Evolutionary conservation across 305 asterid genomes (phyloP).

Genomic region (Ajuga reptans): DNA sequence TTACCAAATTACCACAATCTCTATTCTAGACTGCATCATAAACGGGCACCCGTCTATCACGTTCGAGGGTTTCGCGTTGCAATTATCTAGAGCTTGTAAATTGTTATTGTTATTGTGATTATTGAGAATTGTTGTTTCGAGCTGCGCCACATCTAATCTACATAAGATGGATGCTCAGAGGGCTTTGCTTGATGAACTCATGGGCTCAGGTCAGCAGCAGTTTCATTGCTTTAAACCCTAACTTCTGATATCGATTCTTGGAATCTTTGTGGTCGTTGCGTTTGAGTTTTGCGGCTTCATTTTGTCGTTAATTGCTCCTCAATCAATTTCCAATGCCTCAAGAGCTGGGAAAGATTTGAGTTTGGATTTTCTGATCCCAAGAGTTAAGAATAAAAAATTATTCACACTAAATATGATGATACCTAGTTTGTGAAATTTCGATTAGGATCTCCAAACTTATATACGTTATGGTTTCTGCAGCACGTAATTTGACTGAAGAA

Average conservation of each 20-base stretch:
- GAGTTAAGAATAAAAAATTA: too few species aligned
- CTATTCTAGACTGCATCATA: slow-evolving; percentile 1
- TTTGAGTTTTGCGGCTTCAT: neutral
- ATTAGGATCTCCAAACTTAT: neutral
- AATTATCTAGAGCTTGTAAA: slow-evolving; percentile 3
- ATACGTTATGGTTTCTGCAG: slow-evolving; percentile 29
- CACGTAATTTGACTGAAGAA: slow-evolving; percentile 88
- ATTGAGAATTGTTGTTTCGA: neutral
- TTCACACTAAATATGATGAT: neutral
- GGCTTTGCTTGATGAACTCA: slow-evolving; percentile 96
- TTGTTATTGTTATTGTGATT: neutral
- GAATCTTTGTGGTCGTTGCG: neutral
- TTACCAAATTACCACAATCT: slow-evolving; percentile 5
- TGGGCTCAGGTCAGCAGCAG: slow-evolving; percentile 69
- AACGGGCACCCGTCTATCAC: neutral
- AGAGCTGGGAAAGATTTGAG: slow-evolving; percentile 8
- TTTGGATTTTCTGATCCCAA: neutral
- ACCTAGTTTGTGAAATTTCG: slow-evolving; percentile 1
- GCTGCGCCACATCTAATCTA: slow-evolving; percentile 13
- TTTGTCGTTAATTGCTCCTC: slow-evolving; percentile 9
- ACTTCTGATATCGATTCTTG: slow-evolving; percentile 3
- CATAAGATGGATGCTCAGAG: slow-evolving; percentile 86
- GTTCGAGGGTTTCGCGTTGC: slow-evolving; percentile 22
- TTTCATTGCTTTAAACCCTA: slow-evolving; percentile 21
- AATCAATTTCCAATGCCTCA: neutral